Evolutionary conservation across 805 yeast species (phyloP).

Genomic region (Debaryomyces prosopidis): DNA sequence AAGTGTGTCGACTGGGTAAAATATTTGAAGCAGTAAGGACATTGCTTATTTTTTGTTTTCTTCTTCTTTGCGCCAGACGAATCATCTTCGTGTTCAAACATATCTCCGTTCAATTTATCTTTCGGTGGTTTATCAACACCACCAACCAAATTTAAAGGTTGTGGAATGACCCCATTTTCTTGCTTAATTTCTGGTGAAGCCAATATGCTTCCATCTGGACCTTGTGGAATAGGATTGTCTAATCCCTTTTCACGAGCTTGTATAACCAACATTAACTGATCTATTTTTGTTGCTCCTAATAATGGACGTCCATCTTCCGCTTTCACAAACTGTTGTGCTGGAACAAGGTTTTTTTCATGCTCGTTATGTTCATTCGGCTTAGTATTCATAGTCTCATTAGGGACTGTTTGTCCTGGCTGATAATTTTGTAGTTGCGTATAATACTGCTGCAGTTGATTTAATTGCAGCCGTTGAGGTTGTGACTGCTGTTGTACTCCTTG

Average conservation of each 20-base stretch:
- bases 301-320: slow-evolving; percentile 68
- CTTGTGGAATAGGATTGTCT: slow-evolving; percentile 60
- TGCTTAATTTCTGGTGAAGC: slow-evolving; percentile 34
- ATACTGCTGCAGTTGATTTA: slow-evolving; percentile 8
- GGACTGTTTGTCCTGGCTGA: slow-evolving; percentile 10
- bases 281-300: slow-evolving; percentile 86
- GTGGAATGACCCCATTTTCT: slow-evolving; percentile 49
- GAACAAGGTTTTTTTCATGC: slow-evolving; percentile 30
- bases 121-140: slow-evolving; percentile 70
- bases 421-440: slow-evolving; percentile 2
- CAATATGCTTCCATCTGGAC: slow-evolving; percentile 68
- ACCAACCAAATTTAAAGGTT: slow-evolving; percentile 66
- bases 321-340: slow-evolving; percentile 47
- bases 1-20: slow-evolving; percentile 90
- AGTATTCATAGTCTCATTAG: slow-evolving; percentile 2
- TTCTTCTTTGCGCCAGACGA: slow-evolving; percentile 13
- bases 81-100: slow-evolving; percentile 9
- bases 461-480: slow-evolving; percentile 11
- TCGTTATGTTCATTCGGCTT: background rate
- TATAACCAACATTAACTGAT: slow-evolving; percentile 85
- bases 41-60: slow-evolving; percentile 58
- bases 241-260: slow-evolving; percentile 84
- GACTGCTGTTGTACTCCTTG: slow-evolving; percentile 9
- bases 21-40: slow-evolving; percentile 74
- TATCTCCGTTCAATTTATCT: slow-evolving; percentile 17